These are phyloP conservation scores for Haemoproteus tartakovskyi DNA, from an alignment of 169 alveolate species.

Conservation along the genomic window DNA sequence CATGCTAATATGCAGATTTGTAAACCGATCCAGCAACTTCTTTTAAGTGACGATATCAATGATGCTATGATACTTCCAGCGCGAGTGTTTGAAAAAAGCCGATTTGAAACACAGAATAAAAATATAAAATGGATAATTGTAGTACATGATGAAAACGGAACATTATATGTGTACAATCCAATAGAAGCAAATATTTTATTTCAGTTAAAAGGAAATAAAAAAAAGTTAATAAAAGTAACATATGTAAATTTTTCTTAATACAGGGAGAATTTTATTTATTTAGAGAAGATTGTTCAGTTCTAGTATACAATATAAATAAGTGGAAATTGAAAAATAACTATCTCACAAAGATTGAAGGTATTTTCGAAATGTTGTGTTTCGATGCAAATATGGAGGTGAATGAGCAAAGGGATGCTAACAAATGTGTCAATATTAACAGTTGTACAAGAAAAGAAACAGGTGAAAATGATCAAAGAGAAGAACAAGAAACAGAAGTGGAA, in stretches of 20 bases:
- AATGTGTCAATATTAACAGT: too few relatives aligned
- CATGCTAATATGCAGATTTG: background rate
- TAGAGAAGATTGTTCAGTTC: conserved; percentile 55
- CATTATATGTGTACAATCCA: conserved; percentile 43
- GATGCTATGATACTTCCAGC: conserved; percentile 41
- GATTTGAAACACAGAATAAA: conserved; percentile 34
- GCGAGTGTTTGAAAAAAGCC: conserved; percentile 17
- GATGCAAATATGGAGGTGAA: conserved; percentile 1
- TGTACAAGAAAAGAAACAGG: background rate
- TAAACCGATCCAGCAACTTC: conserved; percentile 46
- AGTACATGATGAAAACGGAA: conserved; percentile 34
- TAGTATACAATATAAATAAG: conserved; percentile 31
- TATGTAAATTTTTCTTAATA: conserved; percentile 37
- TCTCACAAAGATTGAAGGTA: conserved; percentile 49
- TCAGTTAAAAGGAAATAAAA: conserved; percentile 35
- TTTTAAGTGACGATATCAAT: conserved; percentile 22
- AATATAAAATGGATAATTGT: conserved; percentile 61
- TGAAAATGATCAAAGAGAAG: background rate
- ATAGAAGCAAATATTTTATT: conserved; percentile 27
- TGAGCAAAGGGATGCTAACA: background rate
- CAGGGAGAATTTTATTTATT: conserved; percentile 31
- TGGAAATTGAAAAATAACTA: conserved; percentile 20
- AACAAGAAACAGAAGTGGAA: background rate
- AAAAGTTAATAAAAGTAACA: conserved; percentile 18
- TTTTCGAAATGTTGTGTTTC: conserved; percentile 51